These are phyloP conservation scores for Neurospora sp. DNA, from an alignment of 495 filamentous ascomycete species.

Conservation along the genomic window DNA sequence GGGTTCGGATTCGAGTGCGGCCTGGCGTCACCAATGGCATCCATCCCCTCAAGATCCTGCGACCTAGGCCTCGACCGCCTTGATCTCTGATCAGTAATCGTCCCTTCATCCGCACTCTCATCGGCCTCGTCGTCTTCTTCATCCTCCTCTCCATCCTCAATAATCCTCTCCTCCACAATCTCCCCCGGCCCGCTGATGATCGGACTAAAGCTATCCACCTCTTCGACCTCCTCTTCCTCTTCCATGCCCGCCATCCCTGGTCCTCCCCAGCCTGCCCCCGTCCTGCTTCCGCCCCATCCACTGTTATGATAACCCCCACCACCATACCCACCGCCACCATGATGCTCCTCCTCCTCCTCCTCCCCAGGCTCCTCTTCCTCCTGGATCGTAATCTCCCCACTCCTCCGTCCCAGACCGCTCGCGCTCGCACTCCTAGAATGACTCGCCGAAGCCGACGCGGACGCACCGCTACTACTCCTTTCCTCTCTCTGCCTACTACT, in stretches of 20 bases:
- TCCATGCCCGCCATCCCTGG: constrained; percentile 10
- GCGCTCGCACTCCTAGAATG: constrained; percentile 44
- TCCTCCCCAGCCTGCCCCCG: constrained; percentile 57
- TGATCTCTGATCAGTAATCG: neutral
- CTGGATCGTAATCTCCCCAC: constrained; percentile 68
- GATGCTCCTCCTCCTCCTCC: constrained; percentile 18
- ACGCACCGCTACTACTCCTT: constrained; percentile 9
- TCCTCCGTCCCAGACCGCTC: constrained; percentile 39
- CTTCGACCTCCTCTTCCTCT: constrained; percentile 43
- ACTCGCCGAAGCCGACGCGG: constrained; percentile 16
- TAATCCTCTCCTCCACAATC: constrained; percentile 44
- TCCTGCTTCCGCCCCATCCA: constrained; percentile 59
- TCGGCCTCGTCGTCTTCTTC: neutral
- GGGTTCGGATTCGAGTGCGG: neutral
- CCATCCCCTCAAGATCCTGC: neutral
- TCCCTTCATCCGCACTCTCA: neutral
- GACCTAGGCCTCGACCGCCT: neutral
- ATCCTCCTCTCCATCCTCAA: constrained; percentile 33
- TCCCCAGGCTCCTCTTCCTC: constrained; percentile 70
- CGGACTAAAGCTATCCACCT: constrained; percentile 58
- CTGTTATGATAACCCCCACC: neutral
- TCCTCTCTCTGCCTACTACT: constrained; percentile 11
- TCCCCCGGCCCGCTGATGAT: constrained; percentile 36
- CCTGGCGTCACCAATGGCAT: neutral
- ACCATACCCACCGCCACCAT: neutral